Evolutionary conservation across 352 stramenopile genomes (phyloP).

Genomic region (Aphanomyces cochlioides): DNA sequence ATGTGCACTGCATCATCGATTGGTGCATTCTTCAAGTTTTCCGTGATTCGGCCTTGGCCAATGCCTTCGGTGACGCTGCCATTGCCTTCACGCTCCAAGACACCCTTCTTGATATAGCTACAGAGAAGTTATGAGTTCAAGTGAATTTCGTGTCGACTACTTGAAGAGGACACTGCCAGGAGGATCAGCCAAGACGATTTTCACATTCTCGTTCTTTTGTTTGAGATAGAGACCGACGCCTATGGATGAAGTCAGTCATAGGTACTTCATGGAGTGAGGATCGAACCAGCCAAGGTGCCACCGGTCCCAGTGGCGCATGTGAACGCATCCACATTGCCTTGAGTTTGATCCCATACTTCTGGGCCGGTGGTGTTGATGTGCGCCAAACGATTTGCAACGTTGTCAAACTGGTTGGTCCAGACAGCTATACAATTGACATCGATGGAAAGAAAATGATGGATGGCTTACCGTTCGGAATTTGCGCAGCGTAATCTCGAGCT

Average conservation of each 20-base stretch:
- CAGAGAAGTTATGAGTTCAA: not conserved
- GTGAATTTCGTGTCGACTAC: not conserved
- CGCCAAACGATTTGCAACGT: conserved; percentile 35
- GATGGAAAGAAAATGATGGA: conserved; percentile 7
- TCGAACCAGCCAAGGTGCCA: conserved; percentile 35
- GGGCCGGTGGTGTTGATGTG: conserved; percentile 35
- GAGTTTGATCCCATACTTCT: conserved; percentile 38
- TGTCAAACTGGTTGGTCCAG: conserved; percentile 44
- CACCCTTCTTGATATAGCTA: conserved; percentile 38
- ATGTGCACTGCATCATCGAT: conserved; percentile 42
- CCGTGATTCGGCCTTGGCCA: conserved; percentile 44
- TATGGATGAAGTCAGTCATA: not conserved
- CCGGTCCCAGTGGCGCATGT: conserved; percentile 38
- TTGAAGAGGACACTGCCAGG: conserved; percentile 33
- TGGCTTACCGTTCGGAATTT: conserved; percentile 10
- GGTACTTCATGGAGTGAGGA: not conserved
- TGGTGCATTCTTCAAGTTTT: conserved; percentile 39
- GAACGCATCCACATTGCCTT: conserved; percentile 39
- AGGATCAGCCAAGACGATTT: conserved; percentile 40
- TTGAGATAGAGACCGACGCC: conserved; percentile 31
- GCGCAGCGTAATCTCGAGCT: conserved; percentile 27
- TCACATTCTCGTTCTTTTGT: conserved; percentile 23
- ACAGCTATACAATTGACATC: conserved; percentile 23
- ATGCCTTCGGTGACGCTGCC: conserved; percentile 48
- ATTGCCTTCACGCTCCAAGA: conserved; percentile 36